These are phyloP conservation scores for Thelonectria blattea DNA, from an alignment of 2,329 filamentous ascomycete genomes.

Conservation along the genomic window DNA sequence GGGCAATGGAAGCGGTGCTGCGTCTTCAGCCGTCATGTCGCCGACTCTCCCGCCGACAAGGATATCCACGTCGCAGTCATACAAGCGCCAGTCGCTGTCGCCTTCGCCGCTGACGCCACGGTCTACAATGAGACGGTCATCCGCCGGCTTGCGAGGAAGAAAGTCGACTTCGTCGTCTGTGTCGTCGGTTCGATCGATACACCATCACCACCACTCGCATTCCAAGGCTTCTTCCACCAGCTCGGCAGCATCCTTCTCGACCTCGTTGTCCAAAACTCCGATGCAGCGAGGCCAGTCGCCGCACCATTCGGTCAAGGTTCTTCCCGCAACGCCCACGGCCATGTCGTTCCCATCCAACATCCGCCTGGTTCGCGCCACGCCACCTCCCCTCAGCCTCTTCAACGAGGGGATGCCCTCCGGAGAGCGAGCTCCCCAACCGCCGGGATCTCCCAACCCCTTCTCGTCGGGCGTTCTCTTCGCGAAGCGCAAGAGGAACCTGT, in stretches of 20 bases:
- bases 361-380: conserved; percentile 72
- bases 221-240: conserved; percentile 95
- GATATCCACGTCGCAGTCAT: conserved; percentile 46
- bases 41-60: conserved; percentile 40
- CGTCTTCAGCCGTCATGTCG: conserved; percentile 36
- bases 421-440: conserved; percentile 45
- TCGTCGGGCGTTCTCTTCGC: conserved; percentile 75
- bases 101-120: conserved; percentile 88
- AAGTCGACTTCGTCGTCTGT: conserved; percentile 97
- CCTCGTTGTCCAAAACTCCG: conserved; percentile 72
- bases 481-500: conserved; percentile 79
- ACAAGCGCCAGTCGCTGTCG: conserved; percentile 80
- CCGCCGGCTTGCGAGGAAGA: conserved; percentile 81
- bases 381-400: conserved; percentile 58
- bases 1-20: conserved; percentile 28
- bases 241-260: conserved; percentile 75
- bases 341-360: conserved; percentile 83
- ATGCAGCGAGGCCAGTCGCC: conserved; percentile 73
- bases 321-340: conserved; percentile 84
- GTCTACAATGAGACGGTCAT: conserved; percentile 82
- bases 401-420: conserved; percentile 63
- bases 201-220: conserved; percentile 84
- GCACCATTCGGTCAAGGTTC: conserved; percentile 91
- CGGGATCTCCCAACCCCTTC: conserved; percentile 64
- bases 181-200: conserved; percentile 89